Evolutionary conservation across 139 green algal species (phyloP), one percentile per base, ranked within the genome.

Genomic region (Chlorella sorokiniana): DNA sequence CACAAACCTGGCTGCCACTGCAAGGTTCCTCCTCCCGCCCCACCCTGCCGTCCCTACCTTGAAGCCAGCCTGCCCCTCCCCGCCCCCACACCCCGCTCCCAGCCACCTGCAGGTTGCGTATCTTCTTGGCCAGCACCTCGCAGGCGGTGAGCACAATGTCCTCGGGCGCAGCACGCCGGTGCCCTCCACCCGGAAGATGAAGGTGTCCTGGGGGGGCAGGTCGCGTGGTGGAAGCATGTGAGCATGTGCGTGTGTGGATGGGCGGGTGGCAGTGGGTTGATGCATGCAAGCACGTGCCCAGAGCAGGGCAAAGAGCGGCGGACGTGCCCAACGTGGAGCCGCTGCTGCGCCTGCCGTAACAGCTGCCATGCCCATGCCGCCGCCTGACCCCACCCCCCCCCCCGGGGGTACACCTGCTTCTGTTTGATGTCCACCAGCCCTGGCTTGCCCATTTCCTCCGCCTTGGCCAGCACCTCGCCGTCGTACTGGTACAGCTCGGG

Each of bases 121-220:
- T 76, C 80, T 97, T 97, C 31, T 31, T 9, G n/a, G 79, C 69
- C 40, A 98, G 82, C 38, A 95, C 69, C 38, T 95, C 88, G 31
- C 97, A 82, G 14, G 90, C 92, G 23, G 82, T 86, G 11, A 84
- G 35, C 4, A 98, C 86, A 48, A 98, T 95, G 45, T 90, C 74
- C 69, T 93, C 85, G 6, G 90, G 73, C 22, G 64, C 71, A 97
- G 83, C 48, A 87, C 92, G 4, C 95, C 95, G 29, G 94, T 98
- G 41, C 86, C 86, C 88, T 99, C 96, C 70, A 99, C 89, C 25
- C 80, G 92, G 86, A 99, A 99, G 35, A 98, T 88, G 78, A 98
- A 99, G 38, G 84, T 83, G 80, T 98, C 94, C 88, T 95, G 85
- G 45, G 10, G 29, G 9, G 41, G 42, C 29, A 40, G 27, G 4